Conservation (phyloP, 2,329 filamentous ascomycete species). For the Sporothrix brasiliensis region DNA sequence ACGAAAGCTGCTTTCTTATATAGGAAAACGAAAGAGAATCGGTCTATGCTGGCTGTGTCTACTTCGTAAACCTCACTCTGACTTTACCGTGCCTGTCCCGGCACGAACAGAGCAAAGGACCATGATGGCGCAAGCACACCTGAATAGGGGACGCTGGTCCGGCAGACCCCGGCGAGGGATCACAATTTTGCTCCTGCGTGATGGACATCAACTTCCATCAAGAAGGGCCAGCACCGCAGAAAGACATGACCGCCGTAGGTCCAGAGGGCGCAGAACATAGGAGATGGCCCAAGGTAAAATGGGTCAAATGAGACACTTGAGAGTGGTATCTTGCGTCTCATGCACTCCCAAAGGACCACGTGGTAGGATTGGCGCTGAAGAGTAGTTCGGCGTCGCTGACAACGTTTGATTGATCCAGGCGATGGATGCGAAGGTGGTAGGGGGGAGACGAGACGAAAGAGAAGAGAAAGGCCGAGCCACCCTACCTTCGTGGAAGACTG, state of each 20-base stretch:
- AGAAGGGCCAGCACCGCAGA: not conserved
- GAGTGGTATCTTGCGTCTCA: not conserved
- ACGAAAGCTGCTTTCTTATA: not conserved
- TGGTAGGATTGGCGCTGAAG: not conserved
- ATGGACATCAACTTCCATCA: not conserved
- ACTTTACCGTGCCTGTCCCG: not conserved
- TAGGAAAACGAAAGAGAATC: not conserved
- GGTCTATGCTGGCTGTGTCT: not conserved
- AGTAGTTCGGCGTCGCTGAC: not conserved
- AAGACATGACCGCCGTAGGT: not conserved
- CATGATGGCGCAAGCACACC: not conserved
- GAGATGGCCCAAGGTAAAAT: not conserved
- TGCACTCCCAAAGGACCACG: not conserved
- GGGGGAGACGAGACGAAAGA: conserved; percentile 18
- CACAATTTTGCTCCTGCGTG: not conserved
- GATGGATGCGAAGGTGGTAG: conserved; percentile 1
- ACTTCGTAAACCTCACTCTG: not conserved
- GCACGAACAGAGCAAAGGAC: not conserved
- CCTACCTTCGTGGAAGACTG: not conserved
- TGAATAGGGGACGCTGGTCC: not conserved
- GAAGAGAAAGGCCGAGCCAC: conserved; percentile 12
- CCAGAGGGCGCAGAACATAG: not conserved
- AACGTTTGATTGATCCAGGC: conserved; percentile 12
- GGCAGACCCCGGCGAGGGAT: not conserved
- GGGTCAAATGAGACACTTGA: conserved; percentile 22